Evolutionary conservation across 2,329 filamentous ascomycete species (phyloP), one percentile per base, ranked within the genome.

Genomic region (Aspergillus arachidicola): DNA sequence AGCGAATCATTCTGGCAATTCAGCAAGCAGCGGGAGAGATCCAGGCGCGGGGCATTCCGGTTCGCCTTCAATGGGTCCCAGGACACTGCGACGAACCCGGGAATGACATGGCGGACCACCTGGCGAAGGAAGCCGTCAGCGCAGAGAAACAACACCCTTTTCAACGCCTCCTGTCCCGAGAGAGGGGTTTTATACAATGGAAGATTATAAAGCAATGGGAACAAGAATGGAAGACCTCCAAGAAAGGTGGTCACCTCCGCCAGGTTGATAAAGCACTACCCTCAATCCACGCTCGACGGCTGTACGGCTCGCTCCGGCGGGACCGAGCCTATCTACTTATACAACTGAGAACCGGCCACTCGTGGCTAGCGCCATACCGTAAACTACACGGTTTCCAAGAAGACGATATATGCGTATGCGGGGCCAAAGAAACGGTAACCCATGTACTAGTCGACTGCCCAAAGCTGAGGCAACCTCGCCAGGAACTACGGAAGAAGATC

Each of bases 271-370:
- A 43, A n/a, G 28, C 41, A 9, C 53, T 68, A 43, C 63, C 59
- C 5, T 36, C 53, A 7, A 51, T 11, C 10, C 57, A 65, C 30
- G 61, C 63, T 7, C 50, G 56, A 56, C 46, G 50, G 11, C 61
- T 65, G 4, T 69, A 68, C 38, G 43, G 65, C 26, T 41, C 16
- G 4, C 55, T 68, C 11, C 45, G 59, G 9, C 38, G 61, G 34
- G 61, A 64, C 50, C 66, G 58, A 58, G 65, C 64, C 2, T 71
- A 71, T 48, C 51, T 71, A 16, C 57, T 71, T 6, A 68, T 60
- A 10, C 64, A 71, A 60, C 59, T 72, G 36, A 67, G 68, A 34
- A 69, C 66, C n/a, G 68, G 68, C 48, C 63, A 72, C 50, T 68
- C 58, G 28, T 71, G 65, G 70, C 60, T 73, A 45, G 65, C 9